Conservation (phyloP, 225 moss, liverwort and hornwort genomes). For the Bryoerythrophyllum caledonicum region DNA sequence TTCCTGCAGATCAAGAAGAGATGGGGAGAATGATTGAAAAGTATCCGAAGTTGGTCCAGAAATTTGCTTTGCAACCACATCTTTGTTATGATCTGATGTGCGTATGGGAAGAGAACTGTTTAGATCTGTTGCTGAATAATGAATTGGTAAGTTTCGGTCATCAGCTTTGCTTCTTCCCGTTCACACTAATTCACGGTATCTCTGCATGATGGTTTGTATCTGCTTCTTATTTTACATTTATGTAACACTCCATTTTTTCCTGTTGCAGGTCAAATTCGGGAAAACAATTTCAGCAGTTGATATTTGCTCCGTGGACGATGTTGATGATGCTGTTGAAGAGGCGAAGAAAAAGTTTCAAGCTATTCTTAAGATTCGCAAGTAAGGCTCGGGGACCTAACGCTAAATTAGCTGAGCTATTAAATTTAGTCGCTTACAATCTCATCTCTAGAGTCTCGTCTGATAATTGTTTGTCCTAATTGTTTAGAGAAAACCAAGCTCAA, state of each 20-base stretch:
- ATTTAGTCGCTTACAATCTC: background rate
- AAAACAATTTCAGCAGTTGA: slow-evolving; percentile 80
- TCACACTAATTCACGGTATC: background rate
- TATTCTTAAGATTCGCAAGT: slow-evolving; percentile 93
- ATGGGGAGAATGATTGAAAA: slow-evolving; percentile 83
- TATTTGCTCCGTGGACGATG: slow-evolving; percentile 74
- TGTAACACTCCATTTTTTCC: background rate
- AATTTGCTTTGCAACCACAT: slow-evolving; percentile 79
- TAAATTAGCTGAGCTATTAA: background rate
- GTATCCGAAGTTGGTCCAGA: slow-evolving; percentile 95
- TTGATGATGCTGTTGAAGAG: slow-evolving; percentile 71
- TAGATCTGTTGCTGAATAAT: slow-evolving; percentile 82
- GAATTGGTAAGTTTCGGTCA: slow-evolving; percentile 61
- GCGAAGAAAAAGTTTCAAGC: slow-evolving; percentile 91
- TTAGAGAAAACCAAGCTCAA: slow-evolving; percentile 65
- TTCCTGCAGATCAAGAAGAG: slow-evolving; percentile 79
- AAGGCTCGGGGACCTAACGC: slow-evolving; percentile 24
- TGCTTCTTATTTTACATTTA: background rate
- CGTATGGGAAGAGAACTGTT: slow-evolving; percentile 92
- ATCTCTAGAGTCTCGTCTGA: slow-evolving; percentile 9
- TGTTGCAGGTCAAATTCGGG: slow-evolving; percentile 72
- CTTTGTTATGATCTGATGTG: slow-evolving; percentile 90
- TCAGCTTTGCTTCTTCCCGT: slow-evolving; percentile 2
- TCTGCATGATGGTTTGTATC: background rate
- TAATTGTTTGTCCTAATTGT: slow-evolving; percentile 11